Evolutionary conservation across 495 filamentous ascomycete species (phyloP), one percentile per base, ranked within the genome.

Genomic region (Aspergillus affinis): DNA sequence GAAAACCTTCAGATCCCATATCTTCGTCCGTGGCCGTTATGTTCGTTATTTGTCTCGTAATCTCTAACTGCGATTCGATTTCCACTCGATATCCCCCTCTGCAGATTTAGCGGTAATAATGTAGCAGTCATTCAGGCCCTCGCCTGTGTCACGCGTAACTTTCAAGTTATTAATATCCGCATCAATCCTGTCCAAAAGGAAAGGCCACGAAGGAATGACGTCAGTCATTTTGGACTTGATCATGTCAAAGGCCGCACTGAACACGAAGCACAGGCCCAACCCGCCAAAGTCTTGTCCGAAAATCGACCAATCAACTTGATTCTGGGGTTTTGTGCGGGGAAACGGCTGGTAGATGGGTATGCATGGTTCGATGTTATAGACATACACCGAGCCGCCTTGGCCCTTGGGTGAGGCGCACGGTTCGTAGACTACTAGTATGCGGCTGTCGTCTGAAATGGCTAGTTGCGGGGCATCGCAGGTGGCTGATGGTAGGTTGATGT

Each of bases 401-500:
- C 54, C 13, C 51, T 58, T 51, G 15, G 8, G 7, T 44, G 48
- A 53, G 29, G 57, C 54, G 26, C 57, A 60, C 17, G 61, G 50
- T 49, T 68, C 65, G 48, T 60, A 68, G 36, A 65, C 50, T n/a
- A 56, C 54, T 7, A 65, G 51, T 12, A 68, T 20, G 1, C 30
- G 52, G 13, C 12, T 30, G 45, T 68, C 66, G 44, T 55, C 44
- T 20, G 66, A 65, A 26, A 63, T 32, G 30, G 63, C 45, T 17
- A 61, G 36, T 61, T 70, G 45, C 60, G 71, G 64, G 49, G 45
- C 17, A 6, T 52, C 15, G 48, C 51, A 48, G 18, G 50, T 60
- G 3, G 58, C 54, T 23, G 55, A 48, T 45, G 66, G 62, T 29
- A 68, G 63, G 53, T 65, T 61, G 49, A 50, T 48, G 20, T 23